Evolutionary conservation across 768 basidiomycete species (phyloP).

Genomic region (Amanita rimosa): DNA sequence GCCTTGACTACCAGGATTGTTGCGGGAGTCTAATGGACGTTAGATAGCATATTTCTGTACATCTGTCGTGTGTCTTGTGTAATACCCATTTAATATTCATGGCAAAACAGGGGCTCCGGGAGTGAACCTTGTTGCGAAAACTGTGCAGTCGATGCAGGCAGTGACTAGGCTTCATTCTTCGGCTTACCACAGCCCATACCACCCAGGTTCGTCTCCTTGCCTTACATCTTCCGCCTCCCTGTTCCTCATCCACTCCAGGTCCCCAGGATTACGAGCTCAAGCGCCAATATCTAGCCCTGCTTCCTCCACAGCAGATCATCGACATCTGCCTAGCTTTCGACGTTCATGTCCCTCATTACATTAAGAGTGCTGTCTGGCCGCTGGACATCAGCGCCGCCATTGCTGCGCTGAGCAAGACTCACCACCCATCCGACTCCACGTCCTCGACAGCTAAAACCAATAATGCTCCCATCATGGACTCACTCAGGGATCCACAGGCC

Average conservation of each 20-base stretch:
- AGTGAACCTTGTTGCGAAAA: conserved; percentile 57
- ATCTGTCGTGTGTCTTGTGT: neutral
- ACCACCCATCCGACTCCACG: conserved; percentile 13
- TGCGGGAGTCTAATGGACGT: conserved; percentile 16
- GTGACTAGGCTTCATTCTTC: conserved; percentile 23
- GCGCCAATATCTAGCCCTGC: conserved; percentile 56
- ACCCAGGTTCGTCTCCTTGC: conserved; percentile 16
- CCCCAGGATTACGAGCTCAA: conserved; percentile 52
- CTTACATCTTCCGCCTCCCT: conserved; percentile 7
- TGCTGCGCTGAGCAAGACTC: conserved; percentile 31
- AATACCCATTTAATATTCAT: conserved; percentile 3
- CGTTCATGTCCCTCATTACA: conserved; percentile 50
- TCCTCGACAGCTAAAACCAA: conserved; percentile 10
- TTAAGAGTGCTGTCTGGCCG: conserved; percentile 66
- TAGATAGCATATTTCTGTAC: neutral
- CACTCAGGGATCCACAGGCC: conserved; percentile 12
- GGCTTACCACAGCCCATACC: conserved; percentile 21
- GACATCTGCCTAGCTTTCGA: conserved; percentile 71
- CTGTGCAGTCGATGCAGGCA: conserved; percentile 65
- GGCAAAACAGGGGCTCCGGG: conserved; percentile 1
- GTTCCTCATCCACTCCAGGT: conserved; percentile 13
- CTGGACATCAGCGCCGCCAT: conserved; percentile 57
- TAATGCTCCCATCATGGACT: conserved; percentile 16
- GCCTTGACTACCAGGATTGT: conserved; percentile 17
- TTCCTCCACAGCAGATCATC: conserved; percentile 62